Percentiles rank a stretch among this genome's conserved stretches.
These are phyloP conservation scores for Odontarrhena argentea DNA, from an alignment of 345 rosid genomes.

Conservation along the genomic window DNA sequence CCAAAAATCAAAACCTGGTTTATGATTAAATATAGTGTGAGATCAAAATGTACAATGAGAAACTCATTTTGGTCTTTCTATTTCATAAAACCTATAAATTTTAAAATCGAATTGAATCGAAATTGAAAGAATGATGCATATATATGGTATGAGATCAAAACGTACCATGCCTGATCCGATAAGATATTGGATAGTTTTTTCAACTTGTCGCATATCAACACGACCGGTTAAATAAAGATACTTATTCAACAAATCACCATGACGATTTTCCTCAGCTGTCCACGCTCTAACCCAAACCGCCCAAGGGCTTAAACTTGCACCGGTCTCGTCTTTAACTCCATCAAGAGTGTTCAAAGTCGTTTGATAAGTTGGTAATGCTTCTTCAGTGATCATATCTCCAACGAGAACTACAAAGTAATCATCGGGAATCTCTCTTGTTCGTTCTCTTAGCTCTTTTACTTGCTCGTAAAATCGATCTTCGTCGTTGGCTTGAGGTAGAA, in stretches of 20 bases:
- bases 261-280: constrained; percentile 61
- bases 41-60: too few species aligned
- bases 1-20: too few species aligned
- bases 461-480: constrained; percentile 24
- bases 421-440: constrained; percentile 35
- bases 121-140: neutral
- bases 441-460: constrained; percentile 25
- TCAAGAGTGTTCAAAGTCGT: constrained; percentile 69
- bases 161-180: constrained; percentile 42
- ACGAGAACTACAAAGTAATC: constrained; percentile 38
- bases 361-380: constrained; percentile 77
- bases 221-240: constrained; percentile 59
- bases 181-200: constrained; percentile 50
- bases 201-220: constrained; percentile 56
- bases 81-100: too few species aligned
- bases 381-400: constrained; percentile 64
- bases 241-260: constrained; percentile 58
- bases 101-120: neutral
- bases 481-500: constrained; percentile 44
- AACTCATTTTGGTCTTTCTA: too few species aligned
- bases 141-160: neutral
- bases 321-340: constrained; percentile 36
- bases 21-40: too few species aligned
- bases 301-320: constrained; percentile 46
- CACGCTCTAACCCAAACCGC: constrained; percentile 58